phyloP scores from a whole-genome alignment of 2,329 filamentous ascomycete species.

The Claviceps purpurea region DNA sequence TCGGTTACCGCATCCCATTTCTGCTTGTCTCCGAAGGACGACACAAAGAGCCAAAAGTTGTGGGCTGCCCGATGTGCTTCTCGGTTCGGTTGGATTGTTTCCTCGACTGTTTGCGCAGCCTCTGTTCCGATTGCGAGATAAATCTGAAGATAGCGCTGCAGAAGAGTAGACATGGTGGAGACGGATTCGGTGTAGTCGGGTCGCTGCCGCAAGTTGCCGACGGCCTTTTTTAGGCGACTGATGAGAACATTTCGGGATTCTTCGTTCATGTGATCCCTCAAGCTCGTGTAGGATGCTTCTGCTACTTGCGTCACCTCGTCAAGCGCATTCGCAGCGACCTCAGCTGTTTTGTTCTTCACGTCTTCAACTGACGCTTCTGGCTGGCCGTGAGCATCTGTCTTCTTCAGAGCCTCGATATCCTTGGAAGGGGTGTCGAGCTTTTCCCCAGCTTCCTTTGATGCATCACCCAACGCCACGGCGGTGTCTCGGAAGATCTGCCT shows the following conservation, averaged over 20 bases:
- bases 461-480: conserved; percentile 63
- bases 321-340: conserved; percentile 30
- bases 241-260: conserved; percentile 62
- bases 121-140: conserved; percentile 65
- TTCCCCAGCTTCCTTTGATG: conserved; percentile 61
- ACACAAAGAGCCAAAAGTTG: conserved; percentile 71
- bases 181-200: conserved; percentile 80
- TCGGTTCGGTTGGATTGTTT: conserved; percentile 59
- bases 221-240: conserved; percentile 61
- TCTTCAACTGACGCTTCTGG: conserved; percentile 44
- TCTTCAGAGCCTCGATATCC: conserved; percentile 37
- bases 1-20: conserved; percentile 66
- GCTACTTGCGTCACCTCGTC: conserved; percentile 11
- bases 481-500: conserved; percentile 81
- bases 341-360: conserved; percentile 42
- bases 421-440: conserved; percentile 55
- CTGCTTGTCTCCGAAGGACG: conserved; percentile 60
- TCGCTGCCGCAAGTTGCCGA: conserved; percentile 60
- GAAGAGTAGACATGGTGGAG: conserved; percentile 58
- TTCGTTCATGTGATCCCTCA: conserved; percentile 58
- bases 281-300: conserved; percentile 50
- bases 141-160: conserved; percentile 63
- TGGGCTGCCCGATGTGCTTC: conserved; percentile 62
- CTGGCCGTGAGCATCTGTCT: conserved; percentile 13
- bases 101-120: conserved; percentile 50